Base-by-base conservation (phyloP, 768 basidiomycete species). In the Gloeostereum incarnatum region DNA sequence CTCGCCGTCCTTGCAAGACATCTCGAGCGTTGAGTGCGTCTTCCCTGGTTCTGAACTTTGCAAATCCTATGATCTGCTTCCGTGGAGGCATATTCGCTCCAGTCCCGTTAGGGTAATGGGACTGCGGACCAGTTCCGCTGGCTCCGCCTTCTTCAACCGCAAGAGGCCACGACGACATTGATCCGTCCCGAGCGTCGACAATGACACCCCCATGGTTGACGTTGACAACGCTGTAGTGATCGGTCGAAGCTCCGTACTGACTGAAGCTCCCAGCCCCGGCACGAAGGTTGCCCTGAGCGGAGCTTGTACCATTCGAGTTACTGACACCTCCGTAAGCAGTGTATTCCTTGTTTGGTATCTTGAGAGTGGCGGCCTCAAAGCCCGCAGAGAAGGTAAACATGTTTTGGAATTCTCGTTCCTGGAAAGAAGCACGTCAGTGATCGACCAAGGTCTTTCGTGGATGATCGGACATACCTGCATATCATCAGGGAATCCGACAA, bases 391-490 rank as follows among this genome's bases (percentile, higher is more conserved):
- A 99, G 6, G 92, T 90, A 57, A 99, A 99, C 86, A 99, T 94
- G 56, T 97, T 97, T 59, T 94, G 90, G 59, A 98, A 99, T 62
- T 99, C 96, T 21, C 96, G 90, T 66, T 98, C 96, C 92, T 97
- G 49, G 3, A 37, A 36, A 46, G 45, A 4, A 35, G 18, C 22
- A 6, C 11, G n/a, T n/a, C n/a, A n/a, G n/a, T n/a, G 20, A 35
- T 23, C 18, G 10, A 32, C 9, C 29, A 17, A 17, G 31, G 18
- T 26, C 6, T 5, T 35, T 6, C 2, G 29, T 26, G 7, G 6
- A 18, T 21, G 7, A 45, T 38, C 27, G 33, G 17, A 71, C 82
- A 46, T 50, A 89, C 92, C 75, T 85, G 82, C 88, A 98, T 97
- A 52, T 99, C 96, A 41, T 99, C 96, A 3, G 96, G 96, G 57